These are phyloP conservation scores for Fistulifera solaris DNA, from an alignment of 108 stramenopile genomes.

Conservation along the genomic window DNA sequence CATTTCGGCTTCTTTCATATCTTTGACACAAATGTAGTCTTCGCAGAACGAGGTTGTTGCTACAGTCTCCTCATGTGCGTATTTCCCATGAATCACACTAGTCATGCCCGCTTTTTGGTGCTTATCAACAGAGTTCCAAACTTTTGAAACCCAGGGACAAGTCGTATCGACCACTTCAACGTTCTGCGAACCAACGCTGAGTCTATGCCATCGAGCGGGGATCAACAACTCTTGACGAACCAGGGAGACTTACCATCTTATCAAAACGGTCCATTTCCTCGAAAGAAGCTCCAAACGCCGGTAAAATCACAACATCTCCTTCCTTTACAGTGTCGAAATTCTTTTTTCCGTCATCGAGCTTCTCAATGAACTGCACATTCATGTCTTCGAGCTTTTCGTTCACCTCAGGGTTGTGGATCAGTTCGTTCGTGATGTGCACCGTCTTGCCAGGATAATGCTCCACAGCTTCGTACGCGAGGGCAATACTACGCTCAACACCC, in stretches of 20 bases:
- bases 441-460: slow-evolving; percentile 81
- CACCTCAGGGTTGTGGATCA: slow-evolving; percentile 96
- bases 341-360: slow-evolving; percentile 49
- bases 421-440: slow-evolving; percentile 93
- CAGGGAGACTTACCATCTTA: slow-evolving; percentile 35
- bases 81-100: slow-evolving; percentile 92
- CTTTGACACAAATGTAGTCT: slow-evolving; percentile 91
- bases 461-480: slow-evolving; percentile 87
- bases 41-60: slow-evolving; percentile 90
- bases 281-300: slow-evolving; percentile 91
- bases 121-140: slow-evolving; percentile 93
- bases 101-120: slow-evolving; percentile 83
- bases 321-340: slow-evolving; percentile 68
- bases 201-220: neutral
- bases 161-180: slow-evolving; percentile 95
- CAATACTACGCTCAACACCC: slow-evolving; percentile 89
- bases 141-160: slow-evolving; percentile 97
- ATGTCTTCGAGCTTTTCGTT: slow-evolving; percentile 85
- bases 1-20: slow-evolving; percentile 93
- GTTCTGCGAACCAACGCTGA: slow-evolving; percentile 34
- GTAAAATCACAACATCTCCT: slow-evolving; percentile 92
- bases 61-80: slow-evolving; percentile 92
- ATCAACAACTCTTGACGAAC: neutral
- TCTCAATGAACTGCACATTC: slow-evolving; percentile 86
- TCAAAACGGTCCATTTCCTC: slow-evolving; percentile 86